phyloP scores from a whole-genome alignment of 108 stramenopile species.

The Pseudonitzschia multiseries region DNA sequence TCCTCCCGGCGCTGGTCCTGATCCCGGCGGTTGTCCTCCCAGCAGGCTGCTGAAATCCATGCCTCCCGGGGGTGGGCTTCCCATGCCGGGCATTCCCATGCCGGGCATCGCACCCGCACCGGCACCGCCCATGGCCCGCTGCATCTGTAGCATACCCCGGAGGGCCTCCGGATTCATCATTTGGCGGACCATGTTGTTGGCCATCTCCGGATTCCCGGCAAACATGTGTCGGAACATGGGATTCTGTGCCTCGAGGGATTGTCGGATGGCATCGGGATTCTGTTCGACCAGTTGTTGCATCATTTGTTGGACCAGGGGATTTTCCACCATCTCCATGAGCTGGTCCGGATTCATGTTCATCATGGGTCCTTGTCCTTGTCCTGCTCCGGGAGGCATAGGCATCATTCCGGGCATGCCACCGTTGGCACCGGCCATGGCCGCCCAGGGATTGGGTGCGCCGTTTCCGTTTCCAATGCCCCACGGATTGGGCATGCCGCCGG shows the following conservation, averaged over 20 bases:
- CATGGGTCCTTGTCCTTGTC: too few species aligned
- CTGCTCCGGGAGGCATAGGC: conserved; percentile 6
- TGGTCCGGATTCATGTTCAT: conserved; percentile 40
- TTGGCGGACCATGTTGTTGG: conserved; percentile 50
- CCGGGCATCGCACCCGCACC: too few species aligned
- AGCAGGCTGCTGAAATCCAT: neutral
- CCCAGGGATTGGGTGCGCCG: conserved; percentile 43
- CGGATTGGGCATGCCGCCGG: neutral
- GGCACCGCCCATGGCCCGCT: conserved; percentile 51
- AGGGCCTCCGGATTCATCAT: conserved; percentile 78
- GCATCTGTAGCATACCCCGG: conserved; percentile 76
- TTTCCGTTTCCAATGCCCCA: neutral
- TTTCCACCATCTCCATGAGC: conserved; percentile 67
- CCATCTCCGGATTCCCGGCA: conserved; percentile 56
- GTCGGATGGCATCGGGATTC: conserved; percentile 73
- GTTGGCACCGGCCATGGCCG: conserved; percentile 44
- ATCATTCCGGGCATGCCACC: conserved; percentile 3
- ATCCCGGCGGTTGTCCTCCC: conserved; percentile 6
- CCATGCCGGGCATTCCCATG: conserved; percentile 14
- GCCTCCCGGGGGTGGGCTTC: conserved; percentile 19
- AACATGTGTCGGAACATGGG: conserved; percentile 81
- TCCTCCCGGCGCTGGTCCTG: conserved; percentile 9
- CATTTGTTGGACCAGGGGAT: conserved; percentile 69
- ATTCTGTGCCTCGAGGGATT: conserved; percentile 65
- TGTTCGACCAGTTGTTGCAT: conserved; percentile 59